phyloP scores from a whole-genome alignment of 768 basidiomycete species.

The Agrocybe pediades region DNA sequence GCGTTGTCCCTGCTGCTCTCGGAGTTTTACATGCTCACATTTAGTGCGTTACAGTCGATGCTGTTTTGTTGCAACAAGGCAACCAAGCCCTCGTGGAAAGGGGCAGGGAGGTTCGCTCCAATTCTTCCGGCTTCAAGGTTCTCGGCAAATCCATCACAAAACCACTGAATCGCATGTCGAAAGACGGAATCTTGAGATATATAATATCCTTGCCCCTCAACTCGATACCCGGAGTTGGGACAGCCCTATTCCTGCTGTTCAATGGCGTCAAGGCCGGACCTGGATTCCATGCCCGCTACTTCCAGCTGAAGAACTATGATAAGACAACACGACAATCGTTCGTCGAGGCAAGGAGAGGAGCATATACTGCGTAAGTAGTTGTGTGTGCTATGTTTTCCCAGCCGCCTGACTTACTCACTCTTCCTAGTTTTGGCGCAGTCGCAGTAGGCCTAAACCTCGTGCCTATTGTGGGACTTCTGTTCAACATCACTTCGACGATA shows the following conservation, averaged over 20 bases:
- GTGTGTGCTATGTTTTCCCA: neutral
- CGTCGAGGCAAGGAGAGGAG: slow-evolving; percentile 50
- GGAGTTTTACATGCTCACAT: neutral
- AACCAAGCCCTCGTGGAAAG: slow-evolving; percentile 31
- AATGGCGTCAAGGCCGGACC: slow-evolving; percentile 55
- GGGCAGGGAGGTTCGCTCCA: slow-evolving; percentile 33
- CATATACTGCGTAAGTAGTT: slow-evolving; percentile 62
- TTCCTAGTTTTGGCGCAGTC: slow-evolving; percentile 55
- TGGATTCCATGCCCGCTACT: slow-evolving; percentile 64
- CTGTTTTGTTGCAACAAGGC: slow-evolving; percentile 36
- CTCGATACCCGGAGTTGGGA: slow-evolving; percentile 65
- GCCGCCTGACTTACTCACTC: neutral
- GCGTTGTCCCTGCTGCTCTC: slow-evolving; percentile 13
- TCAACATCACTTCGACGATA: slow-evolving; percentile 63
- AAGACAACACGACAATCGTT: slow-evolving; percentile 42
- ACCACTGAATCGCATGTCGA: slow-evolving; percentile 45
- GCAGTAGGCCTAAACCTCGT: slow-evolving; percentile 61
- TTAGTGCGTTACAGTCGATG: slow-evolving; percentile 31
- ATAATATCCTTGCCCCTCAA: slow-evolving; percentile 68
- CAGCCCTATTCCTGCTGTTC: slow-evolving; percentile 58
- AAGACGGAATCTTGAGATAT: slow-evolving; percentile 54
- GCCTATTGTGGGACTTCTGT: slow-evolving; percentile 60
- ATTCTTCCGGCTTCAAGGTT: slow-evolving; percentile 38
- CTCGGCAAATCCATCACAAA: slow-evolving; percentile 51
- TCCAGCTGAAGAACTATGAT: slow-evolving; percentile 63